Evolutionary conservation across 2,329 filamentous ascomycete species (phyloP).

Genomic region (Neofusicoccum umdonicola): DNA sequence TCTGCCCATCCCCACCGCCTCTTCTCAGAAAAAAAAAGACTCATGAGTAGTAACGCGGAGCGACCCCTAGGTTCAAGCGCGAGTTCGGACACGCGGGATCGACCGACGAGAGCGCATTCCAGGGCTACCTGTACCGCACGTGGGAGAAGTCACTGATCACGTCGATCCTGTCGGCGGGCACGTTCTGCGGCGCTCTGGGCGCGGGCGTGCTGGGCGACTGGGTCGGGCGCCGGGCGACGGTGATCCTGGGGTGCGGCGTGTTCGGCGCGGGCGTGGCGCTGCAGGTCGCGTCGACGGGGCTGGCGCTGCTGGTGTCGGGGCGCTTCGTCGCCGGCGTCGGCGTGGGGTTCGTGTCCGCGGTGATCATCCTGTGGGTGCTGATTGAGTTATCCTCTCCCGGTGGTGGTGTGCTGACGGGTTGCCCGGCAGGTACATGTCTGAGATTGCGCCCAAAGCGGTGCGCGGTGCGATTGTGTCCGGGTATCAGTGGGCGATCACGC

Average conservation of each 20-base stretch:
- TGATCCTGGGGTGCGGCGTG: constrained; percentile 61
- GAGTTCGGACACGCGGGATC: constrained; percentile 52
- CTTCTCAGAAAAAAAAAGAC: too few relatives aligned
- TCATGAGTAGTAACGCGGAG: too few relatives aligned
- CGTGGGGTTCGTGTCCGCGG: constrained; percentile 69
- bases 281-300: constrained; percentile 59
- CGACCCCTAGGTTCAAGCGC: constrained; percentile 55
- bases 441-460: constrained; percentile 66
- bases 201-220: constrained; percentile 61
- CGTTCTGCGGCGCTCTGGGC: constrained; percentile 59
- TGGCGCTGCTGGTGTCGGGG: constrained; percentile 68
- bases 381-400: too few relatives aligned
- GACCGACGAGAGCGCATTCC: constrained; percentile 51
- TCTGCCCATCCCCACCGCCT: too few relatives aligned
- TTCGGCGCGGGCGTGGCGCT: constrained; percentile 56
- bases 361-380: constrained; percentile 55
- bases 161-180: constrained; percentile 74
- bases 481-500: constrained; percentile 80
- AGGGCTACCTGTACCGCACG: constrained; percentile 58
- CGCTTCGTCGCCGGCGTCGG: constrained; percentile 72
- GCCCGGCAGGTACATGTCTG: constrained; percentile 72
- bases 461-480: constrained; percentile 45
- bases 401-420: too few relatives aligned
- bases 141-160: constrained; percentile 60
- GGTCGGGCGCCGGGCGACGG: constrained; percentile 62